phyloP scores from a whole-genome alignment of 2,329 filamentous ascomycete genomes.

The Paracoccidioides brasiliensis region DNA sequence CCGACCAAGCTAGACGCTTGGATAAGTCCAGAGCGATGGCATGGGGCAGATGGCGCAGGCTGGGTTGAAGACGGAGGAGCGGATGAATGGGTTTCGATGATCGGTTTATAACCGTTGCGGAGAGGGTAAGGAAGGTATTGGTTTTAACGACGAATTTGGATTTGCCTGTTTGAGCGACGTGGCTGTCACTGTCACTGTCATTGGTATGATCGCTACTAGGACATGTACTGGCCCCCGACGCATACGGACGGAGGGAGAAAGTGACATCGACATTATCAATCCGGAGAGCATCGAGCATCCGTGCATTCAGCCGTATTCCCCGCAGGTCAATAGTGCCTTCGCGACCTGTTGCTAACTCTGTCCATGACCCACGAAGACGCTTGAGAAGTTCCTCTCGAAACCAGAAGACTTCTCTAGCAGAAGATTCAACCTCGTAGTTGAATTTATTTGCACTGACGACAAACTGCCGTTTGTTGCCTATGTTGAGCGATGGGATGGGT shows the following conservation, averaged over 20 bases:
- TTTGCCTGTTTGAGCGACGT: constrained; percentile 29
- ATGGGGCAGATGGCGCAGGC: constrained; percentile 57
- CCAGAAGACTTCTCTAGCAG: constrained; percentile 77
- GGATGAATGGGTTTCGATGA: constrained; percentile 54
- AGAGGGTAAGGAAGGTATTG: constrained; percentile 57
- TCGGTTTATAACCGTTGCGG: constrained; percentile 61
- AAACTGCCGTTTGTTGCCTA: constrained; percentile 77
- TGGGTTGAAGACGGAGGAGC: constrained; percentile 62
- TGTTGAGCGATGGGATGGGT: constrained; percentile 66
- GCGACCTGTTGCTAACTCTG: constrained; percentile 43
- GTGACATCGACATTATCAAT: constrained; percentile 63
- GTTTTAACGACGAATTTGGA: constrained; percentile 36
- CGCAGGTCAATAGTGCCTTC: constrained; percentile 63
- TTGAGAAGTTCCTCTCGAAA: constrained; percentile 72
- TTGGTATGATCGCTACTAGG: constrained; percentile 9
- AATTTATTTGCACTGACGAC: constrained; percentile 72
- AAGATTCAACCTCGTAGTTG: constrained; percentile 64
- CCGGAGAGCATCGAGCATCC: constrained; percentile 74
- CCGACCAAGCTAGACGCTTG: constrained; percentile 73
- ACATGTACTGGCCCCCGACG: constrained; percentile 9
- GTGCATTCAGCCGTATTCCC: constrained; percentile 55
- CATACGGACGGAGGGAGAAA: constrained; percentile 31
- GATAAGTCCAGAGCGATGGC: constrained; percentile 67
- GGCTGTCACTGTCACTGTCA: constrained; percentile 5
- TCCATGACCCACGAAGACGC: constrained; percentile 59